A percentile compares a stretch with the other conserved stretches of the same genome.
Evolutionary conservation across 1,284 basidiomycete genomes (phyloP).

Genomic region (Austroboletus niveus): DNA sequence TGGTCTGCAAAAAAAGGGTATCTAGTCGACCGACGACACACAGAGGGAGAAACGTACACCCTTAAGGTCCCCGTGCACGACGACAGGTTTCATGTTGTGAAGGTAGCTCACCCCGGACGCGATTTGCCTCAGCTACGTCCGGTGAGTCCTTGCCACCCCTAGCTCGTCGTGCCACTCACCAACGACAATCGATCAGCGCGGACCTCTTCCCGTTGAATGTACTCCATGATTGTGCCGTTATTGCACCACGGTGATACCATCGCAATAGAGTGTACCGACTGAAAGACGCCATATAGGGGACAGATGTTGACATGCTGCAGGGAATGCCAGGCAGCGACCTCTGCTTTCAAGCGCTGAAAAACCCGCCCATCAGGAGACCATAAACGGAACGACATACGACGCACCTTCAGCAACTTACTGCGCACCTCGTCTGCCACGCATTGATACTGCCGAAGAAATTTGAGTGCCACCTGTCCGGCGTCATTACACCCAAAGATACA

Average conservation of each 20-base stretch:
- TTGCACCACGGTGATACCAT: constrained; percentile 63
- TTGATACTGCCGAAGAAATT: constrained; percentile 54
- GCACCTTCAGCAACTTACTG: constrained; percentile 50
- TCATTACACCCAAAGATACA: not conserved
- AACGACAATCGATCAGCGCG: constrained; percentile 42
- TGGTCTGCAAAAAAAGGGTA: constrained; percentile 34
- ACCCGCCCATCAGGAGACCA: not conserved
- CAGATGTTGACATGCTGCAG: constrained; percentile 52
- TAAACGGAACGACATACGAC: not conserved
- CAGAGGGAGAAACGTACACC: constrained; percentile 35
- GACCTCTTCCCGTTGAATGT: constrained; percentile 40
- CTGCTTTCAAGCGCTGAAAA: constrained; percentile 48
- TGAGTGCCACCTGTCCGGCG: constrained; percentile 47
- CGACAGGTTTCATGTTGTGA: constrained; percentile 48
- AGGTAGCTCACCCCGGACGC: constrained; percentile 53
- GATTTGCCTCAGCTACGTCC: constrained; percentile 44
- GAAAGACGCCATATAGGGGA: constrained; percentile 49
- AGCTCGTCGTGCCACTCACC: constrained; percentile 33
- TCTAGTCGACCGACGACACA: not conserved
- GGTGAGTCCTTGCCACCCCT: not conserved
- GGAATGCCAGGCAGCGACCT: constrained; percentile 52
- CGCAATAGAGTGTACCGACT: constrained; percentile 46
- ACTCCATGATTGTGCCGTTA: constrained; percentile 52
- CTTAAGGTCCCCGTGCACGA: constrained; percentile 59
- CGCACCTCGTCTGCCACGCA: constrained; percentile 41